Evolutionary conservation across 2,329 filamentous ascomycete genomes (phyloP).

Genomic region (Botrytis sinoallii): DNA sequence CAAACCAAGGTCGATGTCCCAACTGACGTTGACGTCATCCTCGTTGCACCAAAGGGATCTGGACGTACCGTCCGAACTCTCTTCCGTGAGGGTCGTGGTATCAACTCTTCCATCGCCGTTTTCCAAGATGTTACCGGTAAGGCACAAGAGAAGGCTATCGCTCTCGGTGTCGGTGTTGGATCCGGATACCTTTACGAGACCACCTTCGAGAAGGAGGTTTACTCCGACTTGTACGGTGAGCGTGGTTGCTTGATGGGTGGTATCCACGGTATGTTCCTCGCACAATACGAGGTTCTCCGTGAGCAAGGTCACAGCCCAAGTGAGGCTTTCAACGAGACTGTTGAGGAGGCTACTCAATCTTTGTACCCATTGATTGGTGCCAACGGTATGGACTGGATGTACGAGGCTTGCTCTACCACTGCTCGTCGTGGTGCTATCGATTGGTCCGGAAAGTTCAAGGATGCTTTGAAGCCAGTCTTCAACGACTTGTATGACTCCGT

Average conservation of each 20-base stretch:
- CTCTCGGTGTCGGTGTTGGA: slow-evolving; percentile 94
- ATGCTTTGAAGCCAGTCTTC: slow-evolving; percentile 97
- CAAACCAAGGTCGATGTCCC: slow-evolving; percentile 98
- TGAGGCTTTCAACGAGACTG: slow-evolving; percentile 99
- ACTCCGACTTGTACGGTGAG: slow-evolving; percentile 99
- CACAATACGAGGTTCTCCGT: slow-evolving; percentile 99
- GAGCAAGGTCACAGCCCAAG: slow-evolving; percentile 96
- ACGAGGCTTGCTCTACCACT: slow-evolving; percentile 98
- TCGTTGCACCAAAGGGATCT: slow-evolving; percentile 98
- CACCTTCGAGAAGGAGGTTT: slow-evolving; percentile 99
- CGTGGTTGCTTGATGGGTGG: slow-evolving; percentile 99
- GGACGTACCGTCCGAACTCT: slow-evolving; percentile 97
- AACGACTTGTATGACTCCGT: slow-evolving; percentile 95
- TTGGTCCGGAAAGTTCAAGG: slow-evolving; percentile 97
- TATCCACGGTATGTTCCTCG: slow-evolving; percentile 99
- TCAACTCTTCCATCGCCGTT: slow-evolving; percentile 99
- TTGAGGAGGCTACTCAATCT: slow-evolving; percentile 98
- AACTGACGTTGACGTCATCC: slow-evolving; percentile 95
- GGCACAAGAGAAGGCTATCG: slow-evolving; percentile 96
- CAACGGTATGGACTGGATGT: slow-evolving; percentile 99
- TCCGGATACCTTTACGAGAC: slow-evolving; percentile 99
- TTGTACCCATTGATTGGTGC: slow-evolving; percentile 96
- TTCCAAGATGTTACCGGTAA: slow-evolving; percentile 98
- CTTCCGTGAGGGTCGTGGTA: slow-evolving; percentile 98
- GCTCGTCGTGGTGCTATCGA: slow-evolving; percentile 98